Conservation (phyloP, 2,329 filamentous ascomycete genomes). For the Apiospora arundinis region DNA sequence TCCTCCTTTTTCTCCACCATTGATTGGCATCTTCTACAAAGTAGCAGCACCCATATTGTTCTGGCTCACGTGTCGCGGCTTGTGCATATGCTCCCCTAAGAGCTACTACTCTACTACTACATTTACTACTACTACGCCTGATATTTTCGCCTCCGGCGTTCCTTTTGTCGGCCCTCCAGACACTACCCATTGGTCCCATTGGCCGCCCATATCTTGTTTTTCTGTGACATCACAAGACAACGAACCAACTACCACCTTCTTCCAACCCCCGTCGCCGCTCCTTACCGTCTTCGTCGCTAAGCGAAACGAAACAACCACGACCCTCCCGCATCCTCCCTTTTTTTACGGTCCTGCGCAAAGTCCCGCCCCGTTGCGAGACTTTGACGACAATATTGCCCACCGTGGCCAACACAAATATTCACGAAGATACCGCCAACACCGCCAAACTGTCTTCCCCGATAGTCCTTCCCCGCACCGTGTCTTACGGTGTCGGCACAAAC, state of each 20-base stretch:
- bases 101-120: slow-evolving; percentile 9
- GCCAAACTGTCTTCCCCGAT: slow-evolving; percentile 95
- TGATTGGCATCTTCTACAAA: slow-evolving; percentile 20
- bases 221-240: background rate
- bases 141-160: slow-evolving; percentile 12
- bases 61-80: slow-evolving; percentile 17
- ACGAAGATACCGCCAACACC: slow-evolving; percentile 65
- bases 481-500: slow-evolving; percentile 84
- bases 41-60: slow-evolving; percentile 15
- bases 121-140: background rate
- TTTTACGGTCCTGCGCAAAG: background rate
- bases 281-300: slow-evolving; percentile 12
- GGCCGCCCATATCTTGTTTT: slow-evolving; percentile 2
- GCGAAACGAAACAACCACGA: slow-evolving; percentile 25
- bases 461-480: slow-evolving; percentile 86
- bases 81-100: slow-evolving; percentile 18
- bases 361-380: slow-evolving; percentile 20
- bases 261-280: slow-evolving; percentile 1
- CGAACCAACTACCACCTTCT: background rate
- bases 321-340: slow-evolving; percentile 4
- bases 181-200: slow-evolving; percentile 3
- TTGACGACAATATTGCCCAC: slow-evolving; percentile 21
- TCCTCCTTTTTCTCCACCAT: slow-evolving; percentile 18
- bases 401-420: slow-evolving; percentile 28
- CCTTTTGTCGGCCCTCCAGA: slow-evolving; percentile 1